These are phyloP conservation scores for Bryoerythrophyllum caledonicum DNA, from an alignment of 225 moss, liverwort and hornwort genomes.

Conservation along the genomic window DNA sequence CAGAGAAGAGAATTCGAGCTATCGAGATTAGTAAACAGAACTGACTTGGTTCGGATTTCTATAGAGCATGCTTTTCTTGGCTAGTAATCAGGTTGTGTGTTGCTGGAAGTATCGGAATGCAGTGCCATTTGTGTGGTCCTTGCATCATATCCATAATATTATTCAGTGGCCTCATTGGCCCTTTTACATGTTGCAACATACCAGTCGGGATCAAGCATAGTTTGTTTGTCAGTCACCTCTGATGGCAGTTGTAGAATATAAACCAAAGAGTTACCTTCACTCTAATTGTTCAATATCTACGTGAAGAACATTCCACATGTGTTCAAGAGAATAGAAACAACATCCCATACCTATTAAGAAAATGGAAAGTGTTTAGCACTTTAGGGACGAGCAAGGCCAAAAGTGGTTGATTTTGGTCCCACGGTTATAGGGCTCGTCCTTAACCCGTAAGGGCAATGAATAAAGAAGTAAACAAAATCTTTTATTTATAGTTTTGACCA, in stretches of 20 bases:
- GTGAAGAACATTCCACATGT: background rate
- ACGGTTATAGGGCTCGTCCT: no score
- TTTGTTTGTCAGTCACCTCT: background rate
- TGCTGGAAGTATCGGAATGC: slow-evolving; percentile 14
- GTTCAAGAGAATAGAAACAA: no score
- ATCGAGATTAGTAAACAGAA: slow-evolving; percentile 19
- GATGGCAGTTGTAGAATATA: background rate
- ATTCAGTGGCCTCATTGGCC: slow-evolving; percentile 26
- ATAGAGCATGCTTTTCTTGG: slow-evolving; percentile 1
- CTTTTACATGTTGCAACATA: slow-evolving; percentile 3
- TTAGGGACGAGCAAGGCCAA: no score
- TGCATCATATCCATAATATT: slow-evolving; percentile 20
- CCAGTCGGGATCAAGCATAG: no score
- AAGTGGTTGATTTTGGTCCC: no score
- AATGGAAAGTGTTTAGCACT: no score
- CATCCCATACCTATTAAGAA: no score
- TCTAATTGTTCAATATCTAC: background rate
- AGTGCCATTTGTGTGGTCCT: slow-evolving; percentile 12
- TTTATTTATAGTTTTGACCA: no score
- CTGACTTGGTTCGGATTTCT: slow-evolving; percentile 24
- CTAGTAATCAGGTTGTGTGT: slow-evolving; percentile 13
- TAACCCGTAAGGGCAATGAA: no score
- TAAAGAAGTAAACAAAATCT: no score
- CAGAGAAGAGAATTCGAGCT: background rate
- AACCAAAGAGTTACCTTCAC: no score